Conservation (phyloP, 108 stramenopile species). For the Stephanodiscus minutulus region DNA sequence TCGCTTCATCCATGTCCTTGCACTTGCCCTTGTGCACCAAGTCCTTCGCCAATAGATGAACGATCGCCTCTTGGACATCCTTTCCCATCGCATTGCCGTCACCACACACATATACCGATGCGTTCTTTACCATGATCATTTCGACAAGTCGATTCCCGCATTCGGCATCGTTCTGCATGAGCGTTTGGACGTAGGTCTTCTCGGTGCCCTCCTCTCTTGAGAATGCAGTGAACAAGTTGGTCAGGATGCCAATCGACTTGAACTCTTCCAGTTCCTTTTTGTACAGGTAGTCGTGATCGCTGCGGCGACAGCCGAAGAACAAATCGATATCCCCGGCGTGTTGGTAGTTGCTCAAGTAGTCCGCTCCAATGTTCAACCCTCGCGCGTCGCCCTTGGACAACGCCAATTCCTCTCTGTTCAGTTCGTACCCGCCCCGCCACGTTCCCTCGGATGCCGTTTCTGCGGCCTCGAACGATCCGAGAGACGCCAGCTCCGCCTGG, state of each 20-base stretch:
- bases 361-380: slow-evolving; percentile 63
- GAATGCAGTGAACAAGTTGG: slow-evolving; percentile 84
- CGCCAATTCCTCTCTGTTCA: slow-evolving; percentile 74
- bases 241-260: slow-evolving; percentile 65
- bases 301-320: slow-evolving; percentile 96
- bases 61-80: slow-evolving; percentile 86
- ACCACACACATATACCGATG: slow-evolving; percentile 88
- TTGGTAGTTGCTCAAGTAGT: slow-evolving; percentile 60
- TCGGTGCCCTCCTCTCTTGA: slow-evolving; percentile 73
- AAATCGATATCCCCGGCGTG: slow-evolving; percentile 69
- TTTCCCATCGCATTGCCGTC: slow-evolving; percentile 93
- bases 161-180: slow-evolving; percentile 53
- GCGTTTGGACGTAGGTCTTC: slow-evolving; percentile 89
- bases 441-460: slow-evolving; percentile 70
- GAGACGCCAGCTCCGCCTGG: slow-evolving; percentile 52
- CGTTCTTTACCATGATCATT: slow-evolving; percentile 63
- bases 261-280: slow-evolving; percentile 76
- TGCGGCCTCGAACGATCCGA: slow-evolving; percentile 48
- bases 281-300: slow-evolving; percentile 93
- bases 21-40: slow-evolving; percentile 14
- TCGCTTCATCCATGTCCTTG: slow-evolving; percentile 13
- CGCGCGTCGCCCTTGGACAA: slow-evolving; percentile 48
- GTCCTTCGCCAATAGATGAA: slow-evolving; percentile 49
- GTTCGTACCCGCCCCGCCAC: slow-evolving; percentile 81
- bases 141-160: slow-evolving; percentile 46